These are phyloP conservation scores for Cladochytrium replicatum DNA, from an alignment of 192 early-diverging fungal genomes.

Conservation along the genomic window DNA sequence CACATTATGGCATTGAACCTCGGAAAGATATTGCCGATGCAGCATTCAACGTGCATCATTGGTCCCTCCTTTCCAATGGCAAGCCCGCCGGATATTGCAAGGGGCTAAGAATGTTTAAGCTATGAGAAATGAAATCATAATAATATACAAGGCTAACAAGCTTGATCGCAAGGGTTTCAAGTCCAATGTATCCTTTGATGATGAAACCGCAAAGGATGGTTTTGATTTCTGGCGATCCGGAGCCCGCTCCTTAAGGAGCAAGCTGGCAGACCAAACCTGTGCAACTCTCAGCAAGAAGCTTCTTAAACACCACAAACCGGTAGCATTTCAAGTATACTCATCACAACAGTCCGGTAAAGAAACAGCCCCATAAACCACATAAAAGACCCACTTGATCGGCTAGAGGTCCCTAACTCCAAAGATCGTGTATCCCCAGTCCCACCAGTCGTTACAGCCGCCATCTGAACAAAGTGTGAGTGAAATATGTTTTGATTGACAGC, in stretches of 20 bases:
- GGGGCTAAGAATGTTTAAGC: slow-evolving; percentile 28
- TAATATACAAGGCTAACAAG: slow-evolving; percentile 59
- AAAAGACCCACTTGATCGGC: slow-evolving; percentile 70
- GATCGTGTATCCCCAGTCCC: slow-evolving; percentile 55
- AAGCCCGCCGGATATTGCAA: slow-evolving; percentile 81
- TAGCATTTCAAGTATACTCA: neutral
- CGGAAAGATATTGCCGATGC: slow-evolving; percentile 77
- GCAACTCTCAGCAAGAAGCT: slow-evolving; percentile 58
- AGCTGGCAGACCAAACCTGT: slow-evolving; percentile 65
- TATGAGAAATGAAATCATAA: neutral
- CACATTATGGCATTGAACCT: slow-evolving; percentile 62
- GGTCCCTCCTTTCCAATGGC: slow-evolving; percentile 95
- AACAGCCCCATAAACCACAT: slow-evolving; percentile 54
- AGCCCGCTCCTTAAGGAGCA: slow-evolving; percentile 87
- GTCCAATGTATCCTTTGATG: slow-evolving; percentile 76
- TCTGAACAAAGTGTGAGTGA: slow-evolving; percentile 22
- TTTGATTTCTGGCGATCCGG: slow-evolving; percentile 91
- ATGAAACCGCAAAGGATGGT: slow-evolving; percentile 92
- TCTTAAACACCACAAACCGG: slow-evolving; percentile 23
- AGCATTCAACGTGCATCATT: slow-evolving; percentile 84
- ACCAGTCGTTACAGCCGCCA: slow-evolving; percentile 62
- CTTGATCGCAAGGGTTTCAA: slow-evolving; percentile 79
- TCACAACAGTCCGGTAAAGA: neutral
- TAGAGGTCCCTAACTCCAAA: slow-evolving; percentile 34
- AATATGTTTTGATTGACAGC: neutral